Percentiles rank a stretch among this genome's conserved stretches.
These are phyloP conservation scores for Heliosperma pusillum DNA, from an alignment of 148 eudicot genomes.

Conservation along the genomic window DNA sequence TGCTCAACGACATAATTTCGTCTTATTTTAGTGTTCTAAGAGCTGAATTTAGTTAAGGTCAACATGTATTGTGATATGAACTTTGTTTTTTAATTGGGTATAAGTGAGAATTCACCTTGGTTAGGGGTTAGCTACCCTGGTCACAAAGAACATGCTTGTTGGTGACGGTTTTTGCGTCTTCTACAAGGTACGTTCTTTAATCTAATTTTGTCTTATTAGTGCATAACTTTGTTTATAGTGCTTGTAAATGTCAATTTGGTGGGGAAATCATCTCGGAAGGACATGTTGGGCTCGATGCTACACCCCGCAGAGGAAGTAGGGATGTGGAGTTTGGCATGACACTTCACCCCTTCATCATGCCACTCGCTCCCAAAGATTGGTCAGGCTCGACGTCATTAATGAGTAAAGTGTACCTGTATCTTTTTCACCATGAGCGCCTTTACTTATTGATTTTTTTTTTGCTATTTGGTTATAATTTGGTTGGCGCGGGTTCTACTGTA, in stretches of 20 bases:
- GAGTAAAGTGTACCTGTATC: too few species aligned
- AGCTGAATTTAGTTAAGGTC: not conserved
- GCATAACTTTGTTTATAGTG: not conserved
- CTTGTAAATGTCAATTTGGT: not conserved
- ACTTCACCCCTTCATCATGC: too few species aligned
- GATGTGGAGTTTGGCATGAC: too few species aligned
- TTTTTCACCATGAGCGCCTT: too few species aligned
- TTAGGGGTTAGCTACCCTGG: slow-evolving; percentile 77
- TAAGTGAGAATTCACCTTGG: slow-evolving; percentile 97
- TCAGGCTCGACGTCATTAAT: too few species aligned
- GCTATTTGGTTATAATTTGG: too few species aligned
- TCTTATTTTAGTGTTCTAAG: not conserved
- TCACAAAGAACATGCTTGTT: slow-evolving; percentile 77
- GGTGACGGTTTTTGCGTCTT: slow-evolving; percentile 87
- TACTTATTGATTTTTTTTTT: too few species aligned
- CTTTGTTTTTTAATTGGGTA: slow-evolving; percentile 28
- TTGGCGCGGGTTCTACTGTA: too few species aligned
- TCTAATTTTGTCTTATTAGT: not conserved
- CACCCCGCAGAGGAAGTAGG: too few species aligned
- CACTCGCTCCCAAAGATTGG: too few species aligned
- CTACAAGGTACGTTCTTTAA: slow-evolving; percentile 59
- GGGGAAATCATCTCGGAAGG: too few species aligned
- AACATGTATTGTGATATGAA: not conserved
- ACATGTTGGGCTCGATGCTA: too few species aligned
- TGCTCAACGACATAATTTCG: not conserved